Percentiles rank a stretch among this genome's conserved stretches.
Evolutionary conservation across 805 yeast species (phyloP).

Genomic region (Wickerhamiella domercqiae): DNA sequence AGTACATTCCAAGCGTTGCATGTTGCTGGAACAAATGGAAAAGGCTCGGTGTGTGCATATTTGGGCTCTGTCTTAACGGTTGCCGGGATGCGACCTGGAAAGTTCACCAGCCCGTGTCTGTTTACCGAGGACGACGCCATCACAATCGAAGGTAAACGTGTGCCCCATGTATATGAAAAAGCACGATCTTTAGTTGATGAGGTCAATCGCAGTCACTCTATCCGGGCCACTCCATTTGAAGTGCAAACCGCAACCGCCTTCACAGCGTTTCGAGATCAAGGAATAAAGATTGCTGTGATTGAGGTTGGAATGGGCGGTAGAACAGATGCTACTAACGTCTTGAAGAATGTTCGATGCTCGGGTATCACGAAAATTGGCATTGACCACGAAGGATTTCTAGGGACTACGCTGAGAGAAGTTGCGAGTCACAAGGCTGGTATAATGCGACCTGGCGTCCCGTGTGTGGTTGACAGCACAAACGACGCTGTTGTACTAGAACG

Average conservation of each 20-base stretch:
- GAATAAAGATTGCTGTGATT: slow-evolving; percentile 62
- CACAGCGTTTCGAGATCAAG: slow-evolving; percentile 44
- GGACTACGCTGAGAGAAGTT: slow-evolving; percentile 46
- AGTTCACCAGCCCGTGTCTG: slow-evolving; percentile 83
- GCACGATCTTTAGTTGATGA: slow-evolving; percentile 30
- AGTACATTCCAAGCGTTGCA: slow-evolving; percentile 53
- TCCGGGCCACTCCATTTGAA: slow-evolving; percentile 77
- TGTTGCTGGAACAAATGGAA: slow-evolving; percentile 93
- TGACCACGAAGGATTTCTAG: slow-evolving; percentile 72
- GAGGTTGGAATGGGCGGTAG: slow-evolving; percentile 94
- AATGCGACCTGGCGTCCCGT: slow-evolving; percentile 42
- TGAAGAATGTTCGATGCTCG: slow-evolving; percentile 37
- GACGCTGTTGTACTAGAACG: slow-evolving; percentile 30
- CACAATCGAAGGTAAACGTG: slow-evolving; percentile 43
- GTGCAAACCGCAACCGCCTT: slow-evolving; percentile 73
- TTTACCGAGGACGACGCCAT: slow-evolving; percentile 62
- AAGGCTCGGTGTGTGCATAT: slow-evolving; percentile 84
- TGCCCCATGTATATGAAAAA: slow-evolving; percentile 34
- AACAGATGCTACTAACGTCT: slow-evolving; percentile 75
- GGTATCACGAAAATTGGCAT: slow-evolving; percentile 75
- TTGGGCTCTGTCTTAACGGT: slow-evolving; percentile 45
- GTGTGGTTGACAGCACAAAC: slow-evolving; percentile 62
- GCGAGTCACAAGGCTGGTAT: slow-evolving; percentile 82
- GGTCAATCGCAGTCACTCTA: slow-evolving; percentile 26
- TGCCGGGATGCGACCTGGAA: slow-evolving; percentile 42